Evolutionary conservation across 495 filamentous ascomycete genomes (phyloP), one percentile per base, ranked within the genome.

Genomic region (Neurospora sp.): DNA sequence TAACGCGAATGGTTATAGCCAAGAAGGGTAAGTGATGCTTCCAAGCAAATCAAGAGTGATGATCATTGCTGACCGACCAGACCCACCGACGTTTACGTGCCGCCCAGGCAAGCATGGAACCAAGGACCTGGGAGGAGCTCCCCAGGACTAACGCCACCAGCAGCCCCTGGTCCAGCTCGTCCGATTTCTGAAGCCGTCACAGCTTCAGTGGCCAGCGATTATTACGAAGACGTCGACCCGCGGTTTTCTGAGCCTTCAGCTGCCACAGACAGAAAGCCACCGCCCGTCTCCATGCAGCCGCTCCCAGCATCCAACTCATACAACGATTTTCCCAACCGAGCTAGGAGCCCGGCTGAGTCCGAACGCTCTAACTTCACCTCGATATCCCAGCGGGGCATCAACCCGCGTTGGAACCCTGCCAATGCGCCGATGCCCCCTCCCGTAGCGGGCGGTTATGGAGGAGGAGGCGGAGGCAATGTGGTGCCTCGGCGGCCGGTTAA

Each of bases 141-240:
- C 73, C 79, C 83, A 14, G 70, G 76, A 37, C 70, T 80, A 37
- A 78, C 79, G 82, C 69, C 80, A 79, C 73, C 72, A 74, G 74
- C 68, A 71, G 75, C 71, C 59, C 76, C 73, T 70, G 78, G 75
- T 73, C 78, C 76, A 69, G 76, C 78, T 68, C 78, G 76, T 39
- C 78, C 76, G 73, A 75, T 71, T 75, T 77, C 70, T 78, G 74
- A 72, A 72, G 70, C 72, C 76, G 73, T 61, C 76, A 73, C 69
- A 16, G 53, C 53, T 65, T 17, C 82, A 73, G 69, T 77, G 70
- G 74, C 80, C 82, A 87, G 81, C 79, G 77, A 87, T 72, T 98
- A 98, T 81, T 97, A 95, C 78, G 96, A 99, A 86, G 96, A 98
- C 79, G 91, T 96, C 22, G 94, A 96, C 72, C 96, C 96, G 31